Percentiles rank a stretch among this genome's conserved stretches.
Evolutionary conservation across 169 alveolate genomes (phyloP).

Genomic region (Plasmodium knowlesi): DNA sequence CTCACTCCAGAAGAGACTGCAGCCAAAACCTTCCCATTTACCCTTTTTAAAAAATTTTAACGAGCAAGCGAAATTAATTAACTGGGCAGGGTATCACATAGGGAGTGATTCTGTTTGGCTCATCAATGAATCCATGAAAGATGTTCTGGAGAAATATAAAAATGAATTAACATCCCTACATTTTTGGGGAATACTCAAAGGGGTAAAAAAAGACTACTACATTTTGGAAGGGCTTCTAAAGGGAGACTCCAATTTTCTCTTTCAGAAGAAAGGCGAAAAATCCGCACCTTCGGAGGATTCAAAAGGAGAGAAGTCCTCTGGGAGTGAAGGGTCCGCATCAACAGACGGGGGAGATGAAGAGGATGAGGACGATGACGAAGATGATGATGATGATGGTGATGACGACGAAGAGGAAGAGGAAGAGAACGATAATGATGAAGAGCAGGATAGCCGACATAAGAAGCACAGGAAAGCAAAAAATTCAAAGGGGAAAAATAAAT

Average conservation of each 20-base stretch:
- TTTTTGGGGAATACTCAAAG: constrained; percentile 68
- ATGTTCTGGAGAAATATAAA: constrained; percentile 31
- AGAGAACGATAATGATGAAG: not conserved
- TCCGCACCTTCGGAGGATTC: not conserved
- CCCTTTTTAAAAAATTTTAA: constrained; percentile 33
- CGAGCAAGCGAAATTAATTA: constrained; percentile 47
- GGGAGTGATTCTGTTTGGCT: constrained; percentile 21
- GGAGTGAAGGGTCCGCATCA: not conserved
- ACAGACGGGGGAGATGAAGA: not conserved
- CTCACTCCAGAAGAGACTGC: not conserved
- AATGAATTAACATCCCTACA: constrained; percentile 10
- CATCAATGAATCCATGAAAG: constrained; percentile 27
- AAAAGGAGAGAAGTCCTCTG: not conserved
- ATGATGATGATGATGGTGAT: not conserved
- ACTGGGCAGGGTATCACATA: constrained; percentile 68
- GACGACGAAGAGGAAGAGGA: not conserved
- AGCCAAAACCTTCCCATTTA: not conserved
- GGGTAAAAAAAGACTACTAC: constrained; percentile 47
- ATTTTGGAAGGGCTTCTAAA: constrained; percentile 51
- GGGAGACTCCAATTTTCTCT: not conserved
- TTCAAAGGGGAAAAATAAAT: not conserved
- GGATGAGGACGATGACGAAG: not conserved
- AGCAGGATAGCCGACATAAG: not conserved
- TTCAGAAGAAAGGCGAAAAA: not conserved
- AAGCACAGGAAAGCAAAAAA: not conserved